These are phyloP conservation scores for Ogataea thermomethanolica DNA, from an alignment of 805 yeast species.

Conservation along the genomic window DNA sequence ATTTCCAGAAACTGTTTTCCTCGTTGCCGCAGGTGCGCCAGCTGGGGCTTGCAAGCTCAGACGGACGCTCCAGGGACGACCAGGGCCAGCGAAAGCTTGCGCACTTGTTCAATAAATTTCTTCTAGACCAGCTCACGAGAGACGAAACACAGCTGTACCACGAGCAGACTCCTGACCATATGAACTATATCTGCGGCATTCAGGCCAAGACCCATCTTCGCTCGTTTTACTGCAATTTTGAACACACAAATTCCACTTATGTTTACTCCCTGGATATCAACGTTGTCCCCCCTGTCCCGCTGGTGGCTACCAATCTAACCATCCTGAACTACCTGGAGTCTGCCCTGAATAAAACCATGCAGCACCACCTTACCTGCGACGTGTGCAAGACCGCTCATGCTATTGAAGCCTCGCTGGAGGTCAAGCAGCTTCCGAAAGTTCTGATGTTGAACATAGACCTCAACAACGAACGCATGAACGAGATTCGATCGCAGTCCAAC, in stretches of 20 bases:
- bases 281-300: slow-evolving; percentile 33
- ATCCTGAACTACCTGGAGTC: slow-evolving; percentile 60
- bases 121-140: slow-evolving; percentile 47
- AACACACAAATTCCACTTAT: slow-evolving; percentile 34
- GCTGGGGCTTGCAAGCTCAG: slow-evolving; percentile 51
- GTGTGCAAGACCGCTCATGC: slow-evolving; percentile 49
- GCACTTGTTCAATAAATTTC: slow-evolving; percentile 55
- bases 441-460: slow-evolving; percentile 59
- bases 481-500: slow-evolving; percentile 44
- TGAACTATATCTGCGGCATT: slow-evolving; percentile 39
- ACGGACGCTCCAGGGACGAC: slow-evolving; percentile 43
- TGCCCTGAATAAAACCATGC: slow-evolving; percentile 50
- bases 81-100: slow-evolving; percentile 42
- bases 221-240: slow-evolving; percentile 38
- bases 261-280: slow-evolving; percentile 44
- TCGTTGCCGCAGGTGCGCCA: slow-evolving; percentile 47
- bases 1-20: slow-evolving; percentile 59
- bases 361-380: slow-evolving; percentile 51
- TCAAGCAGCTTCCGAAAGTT: slow-evolving; percentile 60
- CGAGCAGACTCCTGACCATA: slow-evolving; percentile 14
- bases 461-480: slow-evolving; percentile 50
- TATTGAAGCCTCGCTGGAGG: slow-evolving; percentile 49
- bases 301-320: slow-evolving; percentile 29
- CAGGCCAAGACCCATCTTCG: slow-evolving; percentile 40
- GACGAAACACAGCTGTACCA: slow-evolving; percentile 44